Evolutionary conservation across 2,329 filamentous ascomycete species (phyloP), one percentile per base, ranked within the genome.

Genomic region (Fusarium drepaniforme): DNA sequence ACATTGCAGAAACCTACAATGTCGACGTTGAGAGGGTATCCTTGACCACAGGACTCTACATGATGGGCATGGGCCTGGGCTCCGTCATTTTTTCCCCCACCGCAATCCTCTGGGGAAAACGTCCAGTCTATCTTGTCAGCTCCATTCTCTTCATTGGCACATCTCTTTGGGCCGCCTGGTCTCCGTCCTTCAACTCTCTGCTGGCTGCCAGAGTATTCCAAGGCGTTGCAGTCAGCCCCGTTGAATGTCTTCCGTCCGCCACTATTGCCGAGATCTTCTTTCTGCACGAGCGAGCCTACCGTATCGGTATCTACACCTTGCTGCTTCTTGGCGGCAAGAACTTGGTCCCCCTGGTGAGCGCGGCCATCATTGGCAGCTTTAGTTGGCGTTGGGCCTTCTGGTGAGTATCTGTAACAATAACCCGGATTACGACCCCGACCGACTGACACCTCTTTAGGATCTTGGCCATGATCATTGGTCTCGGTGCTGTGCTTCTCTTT

Each of bases 201-300:
- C 87, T 97, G 8, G 82, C 95, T 11, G 96, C 95, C 30, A 90
- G 96, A 64, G 91, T 98, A 58, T 93, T 98, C 71, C 94, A 97
- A 82, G 97, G 96, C 5, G 87, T 98, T 12, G 93, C 95, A 1
- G 92, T 98, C 59, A 97, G 94, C 75, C 95, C 95, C 0, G 94
- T 98, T 11, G 96, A 98, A 82, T 97, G 95, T 79, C 88, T 98
- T 35, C 96, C 96, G 0, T 97, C 95, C 6, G 96, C 96, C 18
- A 98, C 95, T 0, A 96, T 98, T 78, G 95, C 96, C 5, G 96
- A 98, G 83, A 98, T 98, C 70, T 98, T 96, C 86, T 98, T 98
- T 80, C 87, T 98, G 23, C 96, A 98, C 79, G 96, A 98, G 84
- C 90, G 96, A 71, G 96, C 96, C 0, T 98, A 96, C 81, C 93